Percentiles rank a stretch among this genome's conserved stretches.
phyloP scores from a whole-genome alignment of 192 early-diverging fungal species.

The Backusella liffmaniae region DNA sequence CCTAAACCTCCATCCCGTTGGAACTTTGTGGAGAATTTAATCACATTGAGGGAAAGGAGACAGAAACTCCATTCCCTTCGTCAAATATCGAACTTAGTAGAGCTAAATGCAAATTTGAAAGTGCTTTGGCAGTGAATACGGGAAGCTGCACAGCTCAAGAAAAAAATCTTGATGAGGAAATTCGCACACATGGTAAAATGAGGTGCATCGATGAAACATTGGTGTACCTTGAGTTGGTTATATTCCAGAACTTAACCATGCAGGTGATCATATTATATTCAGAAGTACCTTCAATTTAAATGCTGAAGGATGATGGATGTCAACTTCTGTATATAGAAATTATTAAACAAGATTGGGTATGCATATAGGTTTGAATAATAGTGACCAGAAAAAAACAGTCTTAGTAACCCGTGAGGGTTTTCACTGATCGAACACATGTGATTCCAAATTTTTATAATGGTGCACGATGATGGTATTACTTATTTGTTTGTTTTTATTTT shows the following conservation, averaged over 20 bases:
- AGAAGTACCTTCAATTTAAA: slow-evolving; percentile 50
- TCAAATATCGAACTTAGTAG: slow-evolving; percentile 65
- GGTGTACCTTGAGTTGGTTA: slow-evolving; percentile 74
- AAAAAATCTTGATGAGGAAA: slow-evolving; percentile 88
- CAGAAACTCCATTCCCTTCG: slow-evolving; percentile 33
- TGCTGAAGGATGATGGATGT: slow-evolving; percentile 53
- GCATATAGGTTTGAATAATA: neutral
- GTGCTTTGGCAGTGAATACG: slow-evolving; percentile 86
- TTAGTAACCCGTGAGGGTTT: neutral
- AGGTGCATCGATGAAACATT: slow-evolving; percentile 76
- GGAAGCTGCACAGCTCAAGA: slow-evolving; percentile 89
- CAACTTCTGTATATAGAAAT: slow-evolving; percentile 64
- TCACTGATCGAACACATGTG: neutral
- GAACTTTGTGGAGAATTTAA: slow-evolving; percentile 81
- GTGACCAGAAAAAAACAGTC: neutral
- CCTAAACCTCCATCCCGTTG: slow-evolving; percentile 64
- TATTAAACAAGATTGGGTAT: slow-evolving; percentile 21
- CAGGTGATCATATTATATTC: slow-evolving; percentile 66
- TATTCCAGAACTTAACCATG: slow-evolving; percentile 67
- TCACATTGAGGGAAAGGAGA: slow-evolving; percentile 52
- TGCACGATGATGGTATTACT: neutral
- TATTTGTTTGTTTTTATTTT: neutral
- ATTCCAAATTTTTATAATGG: neutral
- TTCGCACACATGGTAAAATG: slow-evolving; percentile 66
- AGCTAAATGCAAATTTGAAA: slow-evolving; percentile 95